Evolutionary conservation across 225 moss, liverwort and hornwort species (phyloP).

Genomic region (Antitrichia curtipendula): DNA sequence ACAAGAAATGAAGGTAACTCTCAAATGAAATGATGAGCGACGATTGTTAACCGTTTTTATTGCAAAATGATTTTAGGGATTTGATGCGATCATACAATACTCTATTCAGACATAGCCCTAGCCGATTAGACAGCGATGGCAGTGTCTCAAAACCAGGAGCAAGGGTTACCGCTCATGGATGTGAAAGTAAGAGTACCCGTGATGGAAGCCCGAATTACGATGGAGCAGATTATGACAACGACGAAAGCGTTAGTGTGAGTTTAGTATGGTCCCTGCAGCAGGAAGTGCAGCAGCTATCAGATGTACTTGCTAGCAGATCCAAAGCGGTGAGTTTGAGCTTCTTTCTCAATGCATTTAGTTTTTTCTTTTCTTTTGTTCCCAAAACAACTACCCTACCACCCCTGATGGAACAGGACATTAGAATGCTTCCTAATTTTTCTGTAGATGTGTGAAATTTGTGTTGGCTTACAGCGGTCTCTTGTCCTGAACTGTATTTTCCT

Average conservation of each 20-base stretch:
- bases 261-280: conserved; percentile 42
- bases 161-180: neutral
- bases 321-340: conserved; percentile 24
- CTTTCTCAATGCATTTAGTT: neutral
- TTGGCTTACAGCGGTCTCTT: neutral
- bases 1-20: neutral
- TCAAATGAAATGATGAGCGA: neutral
- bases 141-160: conserved; percentile 21
- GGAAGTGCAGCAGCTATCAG: conserved; percentile 61
- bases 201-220: conserved; percentile 39
- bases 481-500: neutral
- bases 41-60: neutral
- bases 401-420: neutral
- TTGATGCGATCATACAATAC: conserved; percentile 35
- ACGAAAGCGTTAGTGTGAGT: conserved; percentile 27
- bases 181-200: neutral
- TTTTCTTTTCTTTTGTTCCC: neutral
- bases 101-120: conserved; percentile 29
- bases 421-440: neutral
- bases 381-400: neutral
- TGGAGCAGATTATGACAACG: conserved; percentile 32
- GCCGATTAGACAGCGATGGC: conserved; percentile 9
- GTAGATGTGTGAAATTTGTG: neutral
- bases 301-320: conserved; percentile 39
- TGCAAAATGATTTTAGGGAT: conserved; percentile 14